Evolutionary conservation across 1,284 basidiomycete genomes (phyloP), one percentile per base, ranked within the genome.

Genomic region (Chalciporus sp.): DNA sequence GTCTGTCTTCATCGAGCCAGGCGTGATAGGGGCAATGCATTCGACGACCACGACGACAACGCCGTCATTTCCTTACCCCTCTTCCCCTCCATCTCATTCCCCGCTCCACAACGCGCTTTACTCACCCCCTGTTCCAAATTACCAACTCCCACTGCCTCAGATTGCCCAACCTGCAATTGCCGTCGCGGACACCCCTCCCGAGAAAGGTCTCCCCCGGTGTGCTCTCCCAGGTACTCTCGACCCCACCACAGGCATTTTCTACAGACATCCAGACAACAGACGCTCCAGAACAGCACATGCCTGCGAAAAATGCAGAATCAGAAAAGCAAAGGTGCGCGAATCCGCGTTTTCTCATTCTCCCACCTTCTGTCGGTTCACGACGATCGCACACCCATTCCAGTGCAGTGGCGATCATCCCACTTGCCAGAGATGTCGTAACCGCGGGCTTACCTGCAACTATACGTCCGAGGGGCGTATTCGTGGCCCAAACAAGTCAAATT

Each of bases 391-490:
- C 52, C 31, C 11, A 16, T 19, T 29, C 42, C 61, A 85, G 81
- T 85, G 82, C 63, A 81, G 78, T 57, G 83, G 83, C 29, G 81
- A 82, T 48, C 81, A 81, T 52, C 82, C 83, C 1, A 69, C 78
- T 0, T 85, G 83, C 65, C 76, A 79, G 53, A 78, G 83, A 14
- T 85, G 83, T 61, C 62, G 74, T 1, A 70, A 70, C 12, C 72
- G 81, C 14, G 78, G 81, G 0, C 70, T 84, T 45, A 61, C 70
- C 2, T 85, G 83, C 63, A 75, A 80, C 40, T 85, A 85, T 61
- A 82, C 84, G 1, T 77, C 82, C 41, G 84, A 88, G 68, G 80
- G 82, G 3, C 74, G 82, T 33, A 78, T 83, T 52, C 78, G 84
- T 11, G 84, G 83, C 1, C 82, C 84, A n/a, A 84, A 82, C 66